These are phyloP conservation scores for Pichia sp. DNA, from an alignment of 1,139 yeast genomes.

Conservation along the genomic window DNA sequence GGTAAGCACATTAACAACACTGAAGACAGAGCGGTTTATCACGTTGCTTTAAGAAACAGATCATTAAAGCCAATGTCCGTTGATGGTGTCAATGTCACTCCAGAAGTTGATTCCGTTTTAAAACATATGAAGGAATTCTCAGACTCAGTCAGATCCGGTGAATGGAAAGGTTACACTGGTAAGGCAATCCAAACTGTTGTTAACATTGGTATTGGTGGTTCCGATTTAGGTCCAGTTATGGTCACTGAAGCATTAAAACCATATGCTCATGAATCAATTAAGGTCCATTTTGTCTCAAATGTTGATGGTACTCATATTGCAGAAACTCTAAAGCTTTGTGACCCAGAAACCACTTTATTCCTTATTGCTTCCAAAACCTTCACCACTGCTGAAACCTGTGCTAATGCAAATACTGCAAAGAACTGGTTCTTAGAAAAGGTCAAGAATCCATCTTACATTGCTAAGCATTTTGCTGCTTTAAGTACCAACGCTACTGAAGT, in stretches of 20 bases:
- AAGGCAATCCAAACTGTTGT: conserved; percentile 89
- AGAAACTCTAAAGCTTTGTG: conserved; percentile 69
- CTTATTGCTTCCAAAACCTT: conserved; percentile 95
- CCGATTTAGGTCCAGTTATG: conserved; percentile 98
- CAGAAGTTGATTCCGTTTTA: conserved; percentile 84
- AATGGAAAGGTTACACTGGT: conserved; percentile 96
- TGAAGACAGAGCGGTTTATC: conserved; percentile 95
- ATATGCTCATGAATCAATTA: conserved; percentile 68
- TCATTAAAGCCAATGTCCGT: conserved; percentile 75
- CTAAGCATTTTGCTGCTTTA: conserved; percentile 95
- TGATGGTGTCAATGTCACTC: conserved; percentile 82
- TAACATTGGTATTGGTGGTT: conserved; percentile 98
- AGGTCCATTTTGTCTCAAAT: conserved; percentile 91
- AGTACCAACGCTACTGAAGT: conserved; percentile 92
- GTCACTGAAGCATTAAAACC: conserved; percentile 96
- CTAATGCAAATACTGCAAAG: conserved; percentile 94
- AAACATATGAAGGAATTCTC: conserved; percentile 96
- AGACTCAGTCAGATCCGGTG: conserved; percentile 81
- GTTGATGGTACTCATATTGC: conserved; percentile 97
- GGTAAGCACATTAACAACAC: conserved; percentile 94
- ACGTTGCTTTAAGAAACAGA: conserved; percentile 92
- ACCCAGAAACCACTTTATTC: conserved; percentile 91
- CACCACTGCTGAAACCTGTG: conserved; percentile 96
- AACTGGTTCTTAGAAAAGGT: conserved; percentile 80
- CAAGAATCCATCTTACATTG: conserved; percentile 60